phyloP scores from a whole-genome alignment of 768 basidiomycete genomes.

The Harrya chromipes region DNA sequence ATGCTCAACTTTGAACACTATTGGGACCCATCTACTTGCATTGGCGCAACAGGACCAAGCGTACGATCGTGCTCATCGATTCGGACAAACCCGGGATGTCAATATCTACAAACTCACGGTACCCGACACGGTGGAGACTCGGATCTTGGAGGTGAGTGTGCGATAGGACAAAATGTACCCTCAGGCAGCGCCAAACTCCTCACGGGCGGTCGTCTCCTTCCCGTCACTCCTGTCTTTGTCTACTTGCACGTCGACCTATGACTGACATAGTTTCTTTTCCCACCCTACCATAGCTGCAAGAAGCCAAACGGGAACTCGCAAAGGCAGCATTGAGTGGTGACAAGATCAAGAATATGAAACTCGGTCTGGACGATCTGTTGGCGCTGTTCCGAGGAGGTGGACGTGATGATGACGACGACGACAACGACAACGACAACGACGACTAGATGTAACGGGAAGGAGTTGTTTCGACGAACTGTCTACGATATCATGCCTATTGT shows the following conservation, averaged over 20 bases:
- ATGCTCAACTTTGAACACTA: neutral
- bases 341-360: slow-evolving; percentile 79
- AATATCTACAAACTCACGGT: slow-evolving; percentile 90
- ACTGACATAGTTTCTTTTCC: neutral
- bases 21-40: neutral
- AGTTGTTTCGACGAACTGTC: too few relatives aligned
- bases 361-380: slow-evolving; percentile 84
- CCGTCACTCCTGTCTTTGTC: too few relatives aligned
- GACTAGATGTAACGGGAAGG: neutral
- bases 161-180: neutral
- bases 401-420: slow-evolving; percentile 57
- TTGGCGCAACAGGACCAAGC: slow-evolving; percentile 69
- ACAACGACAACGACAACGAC: slow-evolving; percentile 14
- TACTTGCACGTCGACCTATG: neutral
- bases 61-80: slow-evolving; percentile 87
- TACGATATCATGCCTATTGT: too few relatives aligned
- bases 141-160: slow-evolving; percentile 63
- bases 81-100: slow-evolving; percentile 84
- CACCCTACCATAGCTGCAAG: slow-evolving; percentile 60
- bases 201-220: too few relatives aligned
- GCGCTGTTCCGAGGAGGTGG: slow-evolving; percentile 66
- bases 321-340: slow-evolving; percentile 84
- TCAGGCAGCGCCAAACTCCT: too few relatives aligned
- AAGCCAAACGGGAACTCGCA: slow-evolving; percentile 84
- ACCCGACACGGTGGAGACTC: slow-evolving; percentile 81